These are phyloP conservation scores for Acer negundo DNA, from an alignment of 345 rosid species.

Conservation along the genomic window DNA sequence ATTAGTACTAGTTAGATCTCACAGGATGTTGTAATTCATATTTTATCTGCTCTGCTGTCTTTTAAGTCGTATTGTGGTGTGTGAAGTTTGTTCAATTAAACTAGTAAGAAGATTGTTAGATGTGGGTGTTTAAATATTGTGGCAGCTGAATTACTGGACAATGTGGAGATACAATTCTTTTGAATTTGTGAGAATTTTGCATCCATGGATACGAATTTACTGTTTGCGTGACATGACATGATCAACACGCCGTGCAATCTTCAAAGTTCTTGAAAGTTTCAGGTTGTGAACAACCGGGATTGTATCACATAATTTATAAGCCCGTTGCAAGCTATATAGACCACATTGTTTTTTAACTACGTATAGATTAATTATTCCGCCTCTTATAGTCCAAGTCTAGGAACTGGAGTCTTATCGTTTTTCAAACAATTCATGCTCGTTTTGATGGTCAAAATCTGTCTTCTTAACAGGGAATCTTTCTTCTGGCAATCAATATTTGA, in stretches of 20 bases:
- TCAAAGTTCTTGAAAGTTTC: background rate
- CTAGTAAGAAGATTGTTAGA: background rate
- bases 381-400: background rate
- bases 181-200: constrained; percentile 11
- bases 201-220: background rate
- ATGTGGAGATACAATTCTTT: background rate
- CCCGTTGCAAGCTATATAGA: background rate
- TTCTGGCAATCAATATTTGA: constrained; percentile 13
- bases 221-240: background rate
- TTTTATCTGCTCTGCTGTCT: background rate
- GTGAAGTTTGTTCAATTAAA: background rate
- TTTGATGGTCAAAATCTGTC: constrained; percentile 17
- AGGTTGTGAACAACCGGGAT: background rate
- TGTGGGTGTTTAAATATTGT: background rate
- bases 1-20: background rate
- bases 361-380: background rate
- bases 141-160: background rate
- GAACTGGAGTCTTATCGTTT: background rate
- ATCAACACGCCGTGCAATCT: background rate
- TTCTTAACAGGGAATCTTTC: constrained; percentile 28
- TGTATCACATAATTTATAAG: background rate
- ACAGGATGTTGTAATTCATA: background rate
- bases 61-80: background rate
- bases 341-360: background rate
- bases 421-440: background rate